Base-by-base conservation (phyloP, 345 rosid species). In the Dovyalis caffra region DNA sequence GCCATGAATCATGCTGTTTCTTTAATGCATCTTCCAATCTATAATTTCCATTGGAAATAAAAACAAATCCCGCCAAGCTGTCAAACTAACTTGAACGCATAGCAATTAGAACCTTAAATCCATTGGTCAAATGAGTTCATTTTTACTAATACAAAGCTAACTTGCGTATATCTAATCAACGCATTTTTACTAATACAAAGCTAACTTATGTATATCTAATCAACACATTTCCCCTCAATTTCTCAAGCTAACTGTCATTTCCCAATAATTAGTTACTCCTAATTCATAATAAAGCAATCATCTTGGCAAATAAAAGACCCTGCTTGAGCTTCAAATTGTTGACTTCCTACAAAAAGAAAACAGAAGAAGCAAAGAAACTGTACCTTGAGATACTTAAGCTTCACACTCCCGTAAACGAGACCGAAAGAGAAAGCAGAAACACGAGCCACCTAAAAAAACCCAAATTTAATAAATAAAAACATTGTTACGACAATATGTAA, bases 341-440 rank as follows among this genome's bases (percentile, higher is more conserved):
- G 25, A 23, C 28, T 56, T 53, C n/a, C 12, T 68, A 66, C 43
- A 6, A 10, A 6, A 28, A 25, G 26, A n/a, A 25, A n/a, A n/a
- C n/a, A n/a, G n/a, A n/a, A n/a, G n/a, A n/a, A n/a, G n/a, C 16
- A n/a, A 14, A 4, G 57, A 9, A 2, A 28, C 57, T 38, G 40
- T n/a, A 93, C 97, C 97, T 88, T 83, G 70, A 93, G 86, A 78
- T 83, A 89, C 88, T 90, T 93, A 82, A 93, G 92, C 88, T 93
- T 91, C 73, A 91, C 69, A 86, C 77, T 91, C 15, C 98, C 98
- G 58, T 91, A 93, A 29, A 87, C 85, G 68, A 90, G 83, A 72
- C 98, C 98, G 11, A 87, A 15, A 0, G 92, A 84, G 65, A 93
- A 87, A 69, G 97, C 94, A 16, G 98, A 90, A 33, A 84, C 95